phyloP scores from a whole-genome alignment of 2,329 filamentous ascomycete species.

The Paecilomyces formosus region DNA sequence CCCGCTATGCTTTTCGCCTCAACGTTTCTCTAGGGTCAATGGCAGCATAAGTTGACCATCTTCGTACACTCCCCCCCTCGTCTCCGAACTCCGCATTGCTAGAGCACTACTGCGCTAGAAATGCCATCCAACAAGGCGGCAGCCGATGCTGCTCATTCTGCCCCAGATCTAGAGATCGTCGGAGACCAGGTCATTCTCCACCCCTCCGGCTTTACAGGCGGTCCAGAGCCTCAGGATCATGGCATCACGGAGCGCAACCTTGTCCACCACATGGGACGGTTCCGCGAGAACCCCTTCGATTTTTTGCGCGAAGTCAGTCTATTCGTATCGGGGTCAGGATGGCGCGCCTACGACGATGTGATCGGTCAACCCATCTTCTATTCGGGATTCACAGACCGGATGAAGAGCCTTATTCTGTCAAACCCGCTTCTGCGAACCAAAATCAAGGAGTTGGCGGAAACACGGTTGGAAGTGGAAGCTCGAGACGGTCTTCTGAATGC shows the following conservation, averaged over 20 bases:
- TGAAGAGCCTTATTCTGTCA: slow-evolving; percentile 70
- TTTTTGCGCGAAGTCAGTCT: slow-evolving; percentile 91
- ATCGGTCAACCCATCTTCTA: slow-evolving; percentile 94
- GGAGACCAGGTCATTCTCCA: slow-evolving; percentile 68
- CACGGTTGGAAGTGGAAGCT: slow-evolving; percentile 67
- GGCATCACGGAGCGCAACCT: slow-evolving; percentile 43
- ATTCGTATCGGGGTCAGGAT: slow-evolving; percentile 87
- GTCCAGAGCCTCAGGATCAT: slow-evolving; percentile 31
- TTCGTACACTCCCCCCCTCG: background rate
- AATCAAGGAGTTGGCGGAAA: slow-evolving; percentile 68
- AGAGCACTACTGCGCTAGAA: background rate
- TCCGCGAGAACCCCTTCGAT: slow-evolving; percentile 63
- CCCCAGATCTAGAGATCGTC: slow-evolving; percentile 70
- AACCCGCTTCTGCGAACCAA: slow-evolving; percentile 67
- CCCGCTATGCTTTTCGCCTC: background rate
- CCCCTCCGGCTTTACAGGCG: slow-evolving; percentile 54
- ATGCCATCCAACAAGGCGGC: slow-evolving; percentile 25
- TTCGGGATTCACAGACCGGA: slow-evolving; percentile 80
- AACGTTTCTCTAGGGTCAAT: slow-evolving; percentile 1
- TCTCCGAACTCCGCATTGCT: background rate
- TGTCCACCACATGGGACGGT: slow-evolving; percentile 72
- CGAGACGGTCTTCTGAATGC: slow-evolving; percentile 60
- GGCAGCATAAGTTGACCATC: slow-evolving; percentile 1
- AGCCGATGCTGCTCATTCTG: slow-evolving; percentile 37
- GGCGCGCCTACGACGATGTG: slow-evolving; percentile 86